Evolutionary conservation across 1,284 basidiomycete genomes (phyloP).

Genomic region (Cerioporus squamosus): DNA sequence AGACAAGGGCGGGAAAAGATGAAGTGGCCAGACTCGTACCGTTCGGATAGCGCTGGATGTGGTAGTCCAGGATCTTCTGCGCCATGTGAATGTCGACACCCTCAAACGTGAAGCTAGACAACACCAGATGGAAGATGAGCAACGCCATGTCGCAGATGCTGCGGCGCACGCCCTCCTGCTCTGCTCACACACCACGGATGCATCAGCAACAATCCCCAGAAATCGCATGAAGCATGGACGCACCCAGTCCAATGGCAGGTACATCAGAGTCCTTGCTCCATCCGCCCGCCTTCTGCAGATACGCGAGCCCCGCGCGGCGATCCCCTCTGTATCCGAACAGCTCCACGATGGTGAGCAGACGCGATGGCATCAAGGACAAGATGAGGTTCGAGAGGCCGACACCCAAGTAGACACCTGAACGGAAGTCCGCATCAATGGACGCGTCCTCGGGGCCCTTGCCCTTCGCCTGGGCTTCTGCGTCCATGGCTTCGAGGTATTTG

Average conservation of each 20-base stretch:
- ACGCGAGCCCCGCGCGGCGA: slow-evolving; percentile 73
- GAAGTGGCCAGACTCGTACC: slow-evolving; percentile 41
- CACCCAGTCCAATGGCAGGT: slow-evolving; percentile 57
- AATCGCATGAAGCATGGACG: slow-evolving; percentile 24
- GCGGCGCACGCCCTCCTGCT: slow-evolving; percentile 83
- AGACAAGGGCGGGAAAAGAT: slow-evolving; percentile 2
- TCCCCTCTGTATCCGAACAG: slow-evolving; percentile 94
- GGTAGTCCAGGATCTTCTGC: slow-evolving; percentile 79
- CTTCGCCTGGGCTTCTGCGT: slow-evolving; percentile 55
- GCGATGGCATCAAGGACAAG: slow-evolving; percentile 83
- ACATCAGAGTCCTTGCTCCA: slow-evolving; percentile 66
- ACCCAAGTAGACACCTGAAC: slow-evolving; percentile 91
- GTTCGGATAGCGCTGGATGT: slow-evolving; percentile 76
- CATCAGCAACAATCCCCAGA: slow-evolving; percentile 5
- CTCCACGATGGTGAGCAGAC: slow-evolving; percentile 80
- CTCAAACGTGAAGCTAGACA: slow-evolving; percentile 82
- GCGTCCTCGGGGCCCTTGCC: slow-evolving; percentile 60
- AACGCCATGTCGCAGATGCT: slow-evolving; percentile 90
- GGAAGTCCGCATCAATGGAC: slow-evolving; percentile 87
- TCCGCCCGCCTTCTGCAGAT: slow-evolving; percentile 83
- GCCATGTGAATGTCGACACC: slow-evolving; percentile 79
- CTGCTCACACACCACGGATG: slow-evolving; percentile 35
- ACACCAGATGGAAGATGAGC: slow-evolving; percentile 90
- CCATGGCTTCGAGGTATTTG: slow-evolving; percentile 75
- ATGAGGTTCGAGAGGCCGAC: slow-evolving; percentile 83